Base-by-base conservation (phyloP, 106 monocot genomes). In the Ottelia alismoides region DNA sequence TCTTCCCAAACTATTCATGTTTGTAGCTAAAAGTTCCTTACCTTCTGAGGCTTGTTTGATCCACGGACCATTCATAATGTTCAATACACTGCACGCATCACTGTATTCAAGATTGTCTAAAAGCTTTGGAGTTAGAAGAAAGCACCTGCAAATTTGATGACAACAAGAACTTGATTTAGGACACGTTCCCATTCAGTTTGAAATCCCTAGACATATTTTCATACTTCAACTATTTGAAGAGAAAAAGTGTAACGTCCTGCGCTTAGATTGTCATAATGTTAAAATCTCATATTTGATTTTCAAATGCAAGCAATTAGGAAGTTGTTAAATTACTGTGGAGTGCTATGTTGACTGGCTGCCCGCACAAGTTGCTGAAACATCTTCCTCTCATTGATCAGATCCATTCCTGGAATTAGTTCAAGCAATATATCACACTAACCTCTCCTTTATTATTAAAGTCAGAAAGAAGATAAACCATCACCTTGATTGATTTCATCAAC, bases 401-500 rank as follows among this genome's bases (percentile, higher is more conserved):
- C 96, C 96, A 98, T 98, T 27, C 96, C 96, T 98, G 49, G 57
- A 43, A 11, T 25, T n/a, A 58, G 21, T 1, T 20, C 47, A 52
- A 26, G 28, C 6, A 43, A 43, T 43, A 43, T 43, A 16, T 16
- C 16, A 16, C 40, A 20, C 20, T 11, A 20, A 49, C 7, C 10
- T 20, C 48, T n/a, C n/a, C n/a, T n/a, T n/a, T n/a, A n/a, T n/a
- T n/a, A n/a, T n/a, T n/a, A n/a, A n/a, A n/a, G n/a, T n/a, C n/a
- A n/a, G n/a, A n/a, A n/a, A n/a, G n/a, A n/a, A n/a, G 19, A 20
- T 20, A 24, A 11, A 20, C 20, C 0, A 20, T 2, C n/a, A 82
- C 94, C 94, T 77, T 98, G 96, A 70, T 98, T 98, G 60, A 98
- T 98, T 58, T 98, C 96, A 63, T 98, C 96, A 46, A 98, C 96